Evolutionary conservation across 768 basidiomycete genomes (phyloP), one percentile per base, ranked within the genome.

Genomic region (Kwoniella bestiolae): DNA sequence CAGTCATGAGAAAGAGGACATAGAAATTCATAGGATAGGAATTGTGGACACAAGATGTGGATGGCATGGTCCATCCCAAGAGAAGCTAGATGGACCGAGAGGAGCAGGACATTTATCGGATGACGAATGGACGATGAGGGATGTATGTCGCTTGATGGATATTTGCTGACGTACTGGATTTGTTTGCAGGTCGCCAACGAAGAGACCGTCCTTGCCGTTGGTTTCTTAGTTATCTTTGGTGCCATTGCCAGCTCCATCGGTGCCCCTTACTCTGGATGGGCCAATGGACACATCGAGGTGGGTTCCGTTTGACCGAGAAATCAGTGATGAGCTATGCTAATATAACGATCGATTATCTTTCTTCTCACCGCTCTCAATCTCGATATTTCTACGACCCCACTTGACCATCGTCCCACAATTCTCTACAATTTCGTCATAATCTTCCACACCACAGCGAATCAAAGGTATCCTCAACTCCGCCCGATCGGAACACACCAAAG

Each of bases 201-300:
- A 82, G 96, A 98, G 85, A 88, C 91, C 25, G 89, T 97, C 70
- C 85, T 98, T 50, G 87, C 91, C 35, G 85, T 89, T 41, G 94
- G 91, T 25, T 91, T 90, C 72, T 83, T 90, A 69, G 88, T 94
- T 66, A 87, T 96, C 75, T 86, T 92, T 71, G 86, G 87, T 50
- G 90, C 89, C 80, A 85, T 95, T 74, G 92, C 86, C 66, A 69
- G 67, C 56, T 69, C 71, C 56, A 84, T 92, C 73, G 87, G 88
- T 62, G 90, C 90, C 71, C 95, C 96, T 5, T 97, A 96, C 86
- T 85, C 86, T 72, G 86, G 91, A 71, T 98, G 94, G 94, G 94
- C 94, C 3, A 88, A 91, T 65, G 88, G 87, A 23, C 89, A 96
- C 80, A 90, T 97, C 80, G 83, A 89, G 59, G 82, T 83, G 34